phyloP scores from a whole-genome alignment of 2,329 filamentous ascomycete species.

The Neofusicoccum kwambonambiense region DNA sequence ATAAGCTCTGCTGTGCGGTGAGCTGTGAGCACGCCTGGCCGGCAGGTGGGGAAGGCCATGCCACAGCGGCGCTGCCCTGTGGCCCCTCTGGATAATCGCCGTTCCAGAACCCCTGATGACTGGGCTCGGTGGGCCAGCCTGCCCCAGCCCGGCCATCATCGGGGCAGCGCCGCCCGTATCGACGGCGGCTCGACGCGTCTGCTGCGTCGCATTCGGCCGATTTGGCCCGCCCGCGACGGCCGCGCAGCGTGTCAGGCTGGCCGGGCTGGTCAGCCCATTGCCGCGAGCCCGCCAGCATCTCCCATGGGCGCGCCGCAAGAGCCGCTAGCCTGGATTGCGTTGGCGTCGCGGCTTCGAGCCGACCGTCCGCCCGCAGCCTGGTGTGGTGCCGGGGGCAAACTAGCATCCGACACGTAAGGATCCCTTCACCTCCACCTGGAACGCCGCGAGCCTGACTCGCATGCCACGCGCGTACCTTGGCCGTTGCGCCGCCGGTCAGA shows the following conservation, averaged over 20 bases:
- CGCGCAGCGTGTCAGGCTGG: constrained; percentile 8
- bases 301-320: neutral
- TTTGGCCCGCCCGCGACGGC: neutral
- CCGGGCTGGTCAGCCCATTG: constrained; percentile 6
- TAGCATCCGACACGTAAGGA: constrained; percentile 14
- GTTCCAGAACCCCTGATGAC: constrained; percentile 12
- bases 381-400: neutral
- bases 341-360: constrained; percentile 13
- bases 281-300: constrained; percentile 4
- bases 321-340: constrained; percentile 5
- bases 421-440: neutral
- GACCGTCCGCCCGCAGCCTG: constrained; percentile 7
- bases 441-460: constrained; percentile 1
- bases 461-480: constrained; percentile 4
- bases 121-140: neutral
- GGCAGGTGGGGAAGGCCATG: constrained; percentile 16
- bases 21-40: constrained; percentile 11
- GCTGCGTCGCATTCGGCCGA: constrained; percentile 8
- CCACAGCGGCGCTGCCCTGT: neutral
- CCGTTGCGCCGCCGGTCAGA: constrained; percentile 10
- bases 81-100: constrained; percentile 2
- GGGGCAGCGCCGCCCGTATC: constrained; percentile 4
- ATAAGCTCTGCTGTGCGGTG: constrained; percentile 17
- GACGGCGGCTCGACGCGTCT: neutral
- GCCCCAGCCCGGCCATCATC: constrained; percentile 3